Conservation (phyloP, 2,329 filamentous ascomycete species). For the Diaporthe sp. region DNA sequence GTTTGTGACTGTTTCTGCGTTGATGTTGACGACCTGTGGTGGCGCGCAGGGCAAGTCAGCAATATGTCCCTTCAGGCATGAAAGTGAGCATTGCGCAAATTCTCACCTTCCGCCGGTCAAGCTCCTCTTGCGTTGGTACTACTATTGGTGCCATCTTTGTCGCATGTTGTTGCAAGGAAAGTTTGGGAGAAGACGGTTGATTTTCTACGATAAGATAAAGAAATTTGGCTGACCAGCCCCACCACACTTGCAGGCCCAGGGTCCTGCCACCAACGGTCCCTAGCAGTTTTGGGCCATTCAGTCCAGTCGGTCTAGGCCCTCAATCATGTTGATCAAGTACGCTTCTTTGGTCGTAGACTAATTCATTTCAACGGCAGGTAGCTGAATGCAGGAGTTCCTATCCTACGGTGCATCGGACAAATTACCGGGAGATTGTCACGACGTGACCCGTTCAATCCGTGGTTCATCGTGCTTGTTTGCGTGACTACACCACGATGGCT, state of each 20-base stretch:
- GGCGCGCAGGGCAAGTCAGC: constrained; percentile 30
- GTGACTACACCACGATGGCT: neutral
- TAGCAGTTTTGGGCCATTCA: neutral
- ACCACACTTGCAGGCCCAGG: constrained; percentile 9
- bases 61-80: neutral
- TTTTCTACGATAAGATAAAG: constrained; percentile 41
- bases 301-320: neutral
- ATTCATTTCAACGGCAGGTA: neutral
- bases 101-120: constrained; percentile 73
- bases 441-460: too few species aligned
- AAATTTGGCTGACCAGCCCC: constrained; percentile 37
- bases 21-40: constrained; percentile 85
- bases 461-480: neutral
- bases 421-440: neutral
- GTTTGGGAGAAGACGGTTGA: constrained; percentile 31
- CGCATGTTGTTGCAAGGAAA: constrained; percentile 32
- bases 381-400: neutral
- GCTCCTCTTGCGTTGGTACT: constrained; percentile 67
- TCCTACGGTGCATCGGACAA: neutral
- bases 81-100: constrained; percentile 41
- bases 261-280: neutral
- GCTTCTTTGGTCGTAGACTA: neutral
- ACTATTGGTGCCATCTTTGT: constrained; percentile 59
- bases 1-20: constrained; percentile 91
- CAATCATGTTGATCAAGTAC: too few species aligned